Evolutionary conservation across 768 basidiomycete genomes (phyloP), one percentile per base, ranked within the genome.

Genomic region (Paxillus ammoniavirescens): DNA sequence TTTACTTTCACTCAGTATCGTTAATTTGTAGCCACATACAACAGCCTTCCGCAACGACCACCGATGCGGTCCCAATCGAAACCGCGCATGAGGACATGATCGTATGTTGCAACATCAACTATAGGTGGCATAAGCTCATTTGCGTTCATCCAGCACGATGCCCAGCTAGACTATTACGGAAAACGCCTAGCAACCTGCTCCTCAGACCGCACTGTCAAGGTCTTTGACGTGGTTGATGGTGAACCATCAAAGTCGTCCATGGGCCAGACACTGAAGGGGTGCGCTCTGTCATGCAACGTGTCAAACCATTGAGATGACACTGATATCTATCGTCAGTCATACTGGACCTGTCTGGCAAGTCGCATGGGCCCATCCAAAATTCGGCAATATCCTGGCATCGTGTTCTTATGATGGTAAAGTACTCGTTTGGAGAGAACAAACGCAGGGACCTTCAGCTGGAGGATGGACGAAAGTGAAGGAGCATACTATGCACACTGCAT

Each of bases 81-180:
- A 98, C 96, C 1, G 86, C 88, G 14, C 96, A 99, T 69, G 93
- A 96, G 71, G 97, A 98, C 73, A 97, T 98, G 93, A 98, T 98
- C 60, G 96, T 97, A 72, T 74, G 52, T 33, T 30, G 28, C 12
- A 23, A 17, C 42, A 28, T 8, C 13, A 2, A 8, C 36, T 26
- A 3, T 7, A 9, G 5, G 21, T 13, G 17, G 33, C 30, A 35
- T 36, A 44, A 18, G 35, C 14, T 28, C 44, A 18, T 33, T 52
- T 42, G 21, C 33, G 5, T 49, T n/a, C 28, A 26, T 35, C 36
- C 63, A 97, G 95, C 96, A 98, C 69, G 97, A 99, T 69, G 95
- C 96, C 17, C 97, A 98, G 64, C 76, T 99, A 17, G 96, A 99
- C 73, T 98, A 97, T 78, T 97, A 97, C 63, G 95, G 94, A 33